A percentile compares a stretch with the other conserved stretches of the same genome.
These are phyloP conservation scores for Peziza echinospora DNA, from an alignment of 495 filamentous ascomycete genomes.

Conservation along the genomic window DNA sequence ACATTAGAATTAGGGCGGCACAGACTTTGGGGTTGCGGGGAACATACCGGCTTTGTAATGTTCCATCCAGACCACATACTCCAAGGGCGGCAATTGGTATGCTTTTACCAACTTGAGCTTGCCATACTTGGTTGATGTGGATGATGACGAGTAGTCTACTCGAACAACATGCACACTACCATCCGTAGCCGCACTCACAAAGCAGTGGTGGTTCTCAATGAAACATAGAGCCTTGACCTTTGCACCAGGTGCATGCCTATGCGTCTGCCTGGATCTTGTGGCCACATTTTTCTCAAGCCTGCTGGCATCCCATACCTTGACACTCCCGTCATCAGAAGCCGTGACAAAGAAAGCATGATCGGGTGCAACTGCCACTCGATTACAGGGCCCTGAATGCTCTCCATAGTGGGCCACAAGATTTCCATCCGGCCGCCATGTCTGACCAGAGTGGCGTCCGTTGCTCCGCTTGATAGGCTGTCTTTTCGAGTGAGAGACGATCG, in stretches of 20 bases:
- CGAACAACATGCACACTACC: conserved; percentile 78
- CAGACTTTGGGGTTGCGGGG: background rate
- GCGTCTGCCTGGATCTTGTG: conserved; percentile 69
- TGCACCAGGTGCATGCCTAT: conserved; percentile 45
- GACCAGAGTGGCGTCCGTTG: conserved; percentile 20
- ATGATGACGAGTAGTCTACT: conserved; percentile 47
- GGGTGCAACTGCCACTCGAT: conserved; percentile 59
- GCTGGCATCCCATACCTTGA: conserved; percentile 83
- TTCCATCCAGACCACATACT: conserved; percentile 78
- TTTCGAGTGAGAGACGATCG: conserved; percentile 47
- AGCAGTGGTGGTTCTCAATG: conserved; percentile 82
- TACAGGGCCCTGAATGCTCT: conserved; percentile 68
- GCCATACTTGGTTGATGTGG: conserved; percentile 44
- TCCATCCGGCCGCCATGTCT: conserved; percentile 64
- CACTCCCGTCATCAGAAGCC: conserved; percentile 73
- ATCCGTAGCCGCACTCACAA: conserved; percentile 73
- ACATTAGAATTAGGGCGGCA: background rate
- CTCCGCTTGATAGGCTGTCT: conserved; percentile 41
- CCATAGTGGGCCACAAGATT: conserved; percentile 66
- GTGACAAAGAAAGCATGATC: conserved; percentile 94
- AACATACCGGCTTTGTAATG: conserved; percentile 47
- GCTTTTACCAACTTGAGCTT: conserved; percentile 55
- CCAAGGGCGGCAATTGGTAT: conserved; percentile 48
- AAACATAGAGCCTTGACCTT: conserved; percentile 67
- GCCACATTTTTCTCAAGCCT: conserved; percentile 76